A percentile compares a stretch with the other conserved stretches of the same genome.
phyloP scores from a whole-genome alignment of 208 protist genomes.

The Strigomonas culicis region DNA sequence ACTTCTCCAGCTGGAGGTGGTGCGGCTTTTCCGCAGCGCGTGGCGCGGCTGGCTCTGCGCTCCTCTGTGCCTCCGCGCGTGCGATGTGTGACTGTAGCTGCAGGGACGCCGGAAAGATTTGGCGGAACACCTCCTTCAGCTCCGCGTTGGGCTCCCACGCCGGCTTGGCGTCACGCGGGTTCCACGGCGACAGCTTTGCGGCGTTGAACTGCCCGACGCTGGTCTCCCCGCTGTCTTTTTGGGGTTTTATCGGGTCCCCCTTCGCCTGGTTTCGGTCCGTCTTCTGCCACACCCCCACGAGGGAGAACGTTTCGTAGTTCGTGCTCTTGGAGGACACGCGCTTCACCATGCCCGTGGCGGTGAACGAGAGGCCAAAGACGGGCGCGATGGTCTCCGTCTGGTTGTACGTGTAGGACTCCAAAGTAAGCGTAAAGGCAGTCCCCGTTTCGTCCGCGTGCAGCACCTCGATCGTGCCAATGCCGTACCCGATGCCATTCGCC shows the following conservation, averaged over 20 bases:
- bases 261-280: constrained; percentile 24
- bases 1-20: constrained; percentile 66
- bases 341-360: constrained; percentile 70
- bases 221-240: neutral
- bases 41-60: too few species aligned
- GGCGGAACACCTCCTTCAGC: constrained; percentile 48
- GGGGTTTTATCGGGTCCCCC: neutral
- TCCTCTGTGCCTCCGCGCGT: constrained; percentile 15
- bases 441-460: constrained; percentile 30
- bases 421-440: constrained; percentile 58
- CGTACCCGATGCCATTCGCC: constrained; percentile 82
- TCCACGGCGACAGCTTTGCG: constrained; percentile 74
- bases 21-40: neutral
- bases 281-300: constrained; percentile 64
- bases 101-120: constrained; percentile 70
- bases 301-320: constrained; percentile 72
- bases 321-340: constrained; percentile 44
- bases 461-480: constrained; percentile 65
- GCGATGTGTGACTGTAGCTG: constrained; percentile 47
- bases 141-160: constrained; percentile 62
- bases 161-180: constrained; percentile 19
- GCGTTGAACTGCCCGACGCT: constrained; percentile 73
- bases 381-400: constrained; percentile 38
- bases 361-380: constrained; percentile 28
- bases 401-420: constrained; percentile 81